Base-by-base conservation (phyloP, 345 rosid species). In the Syzygium jambos region DNA sequence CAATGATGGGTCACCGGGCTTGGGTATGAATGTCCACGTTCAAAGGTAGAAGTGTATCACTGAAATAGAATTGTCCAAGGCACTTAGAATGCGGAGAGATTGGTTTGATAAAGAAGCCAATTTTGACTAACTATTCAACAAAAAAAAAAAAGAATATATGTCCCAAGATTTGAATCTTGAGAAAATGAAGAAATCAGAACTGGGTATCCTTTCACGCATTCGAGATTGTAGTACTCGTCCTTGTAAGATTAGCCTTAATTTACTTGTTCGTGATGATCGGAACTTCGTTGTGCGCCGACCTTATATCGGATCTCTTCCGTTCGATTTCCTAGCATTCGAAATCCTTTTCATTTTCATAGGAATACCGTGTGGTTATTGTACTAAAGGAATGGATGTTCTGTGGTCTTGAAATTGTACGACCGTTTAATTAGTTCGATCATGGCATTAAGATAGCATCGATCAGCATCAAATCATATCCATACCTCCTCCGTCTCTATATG, bases 271-370 rank as follows among this genome's bases (percentile, higher is more conserved):
- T 68, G 21, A 2, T 68, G 4, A 2, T 68, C 3, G 34, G 46
- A 68, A 2, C 34, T 68, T 68, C 12, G 15, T 68, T 34, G 2
- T 30, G 0, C 34, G 9, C 23, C 2, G 10, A 68, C 2, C 0
- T 10, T 2, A 68, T 22, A 56, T 34, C 46, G 2, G 13, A 1
- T 68, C 19, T 34, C 2, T 68, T 65, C 41, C 22, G 8, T 65
- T 65, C 1, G 43, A 22, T 65, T 65, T 65, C 30, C 43, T 0
- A 63, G 12, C 11, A 65, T 16, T 65, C 16, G 29, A 30, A 65
- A 15, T 7, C 3, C 30, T 65, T 65, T 16, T 65, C 11, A 15
- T 65, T 9, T 9, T 2, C 6, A 7, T 63, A 2, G 17, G 21
- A 16, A 53, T 17, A 16, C 17, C 3, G 55, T 16, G 17, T 53